A percentile compares a stretch with the other conserved stretches of the same genome.
Evolutionary conservation across 2,329 filamentous ascomycete genomes (phyloP).

Genomic region (Penicillium sp.): DNA sequence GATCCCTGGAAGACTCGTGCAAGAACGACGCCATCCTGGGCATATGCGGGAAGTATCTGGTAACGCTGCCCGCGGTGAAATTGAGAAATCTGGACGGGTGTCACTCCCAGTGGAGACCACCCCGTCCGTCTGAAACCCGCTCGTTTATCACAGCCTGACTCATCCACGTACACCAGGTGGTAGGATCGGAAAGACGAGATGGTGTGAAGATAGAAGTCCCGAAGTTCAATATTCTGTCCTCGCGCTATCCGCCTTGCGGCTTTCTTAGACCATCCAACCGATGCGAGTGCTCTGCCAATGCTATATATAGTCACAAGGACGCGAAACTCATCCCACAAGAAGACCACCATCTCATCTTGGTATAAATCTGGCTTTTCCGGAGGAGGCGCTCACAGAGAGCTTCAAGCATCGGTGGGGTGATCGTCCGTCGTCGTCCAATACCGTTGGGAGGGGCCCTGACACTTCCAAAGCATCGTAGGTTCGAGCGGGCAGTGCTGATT

Average conservation of each 20-base stretch:
- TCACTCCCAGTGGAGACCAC: too few species aligned
- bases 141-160: not conserved
- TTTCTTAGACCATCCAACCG: slow-evolving; percentile 34
- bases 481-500: not conserved
- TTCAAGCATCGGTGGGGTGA: slow-evolving; percentile 17
- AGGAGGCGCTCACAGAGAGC: not conserved
- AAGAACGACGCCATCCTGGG: slow-evolving; percentile 2
- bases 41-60: too few species aligned
- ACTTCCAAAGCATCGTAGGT: slow-evolving; percentile 9
- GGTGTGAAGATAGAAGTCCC: slow-evolving; percentile 30
- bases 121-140: too few species aligned
- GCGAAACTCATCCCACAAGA: slow-evolving; percentile 19
- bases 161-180: too few species aligned
- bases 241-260: slow-evolving; percentile 29
- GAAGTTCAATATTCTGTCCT: slow-evolving; percentile 32
- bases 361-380: slow-evolving; percentile 4
- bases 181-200: slow-evolving; percentile 3
- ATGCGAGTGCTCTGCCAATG: slow-evolving; percentile 27
- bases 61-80: too few species aligned
- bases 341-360: slow-evolving; percentile 3
- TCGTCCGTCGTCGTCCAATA: slow-evolving; percentile 9
- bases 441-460: slow-evolving; percentile 4
- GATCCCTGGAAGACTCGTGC: slow-evolving; percentile 1
- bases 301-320: slow-evolving; percentile 12
- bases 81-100: too few species aligned